phyloP scores from a whole-genome alignment of 2,329 filamentous ascomycete genomes.

The Alternaria sp. region DNA sequence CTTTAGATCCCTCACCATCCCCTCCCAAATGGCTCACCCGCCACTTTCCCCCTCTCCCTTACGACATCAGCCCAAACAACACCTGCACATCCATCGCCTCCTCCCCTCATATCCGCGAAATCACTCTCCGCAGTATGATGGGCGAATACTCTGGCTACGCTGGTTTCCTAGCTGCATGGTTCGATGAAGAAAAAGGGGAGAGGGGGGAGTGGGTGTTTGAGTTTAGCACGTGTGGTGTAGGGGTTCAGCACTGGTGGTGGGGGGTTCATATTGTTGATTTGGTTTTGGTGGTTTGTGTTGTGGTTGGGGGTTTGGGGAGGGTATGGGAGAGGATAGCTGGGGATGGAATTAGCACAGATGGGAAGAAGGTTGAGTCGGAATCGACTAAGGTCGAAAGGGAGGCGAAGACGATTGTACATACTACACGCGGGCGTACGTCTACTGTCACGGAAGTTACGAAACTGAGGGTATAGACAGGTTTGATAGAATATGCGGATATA shows the following conservation, averaged over 20 bases:
- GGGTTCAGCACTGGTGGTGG: slow-evolving; percentile 96
- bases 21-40: slow-evolving; percentile 35
- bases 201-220: slow-evolving; percentile 88
- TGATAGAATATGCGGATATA: background rate
- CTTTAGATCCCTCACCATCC: background rate
- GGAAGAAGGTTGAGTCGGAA: background rate
- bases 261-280: slow-evolving; percentile 67
- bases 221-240: slow-evolving; percentile 78
- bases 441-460: slow-evolving; percentile 7
- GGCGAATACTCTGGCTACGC: slow-evolving; percentile 93
- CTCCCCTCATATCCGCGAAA: slow-evolving; percentile 74
- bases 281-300: slow-evolving; percentile 4
- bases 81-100: slow-evolving; percentile 28
- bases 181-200: slow-evolving; percentile 71
- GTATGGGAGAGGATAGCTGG: background rate
- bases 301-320: background rate
- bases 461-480: slow-evolving; percentile 4
- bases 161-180: slow-evolving; percentile 88
- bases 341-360: background rate
- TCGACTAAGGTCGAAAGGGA: background rate
- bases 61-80: slow-evolving; percentile 48
- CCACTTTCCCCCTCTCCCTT: slow-evolving; percentile 29
- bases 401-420: background rate
- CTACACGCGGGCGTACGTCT: background rate
- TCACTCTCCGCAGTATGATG: slow-evolving; percentile 99